Evolutionary conservation across 495 filamentous ascomycete genomes (phyloP), one percentile per base, ranked within the genome.

Genomic region (Penicillium pulvis): DNA sequence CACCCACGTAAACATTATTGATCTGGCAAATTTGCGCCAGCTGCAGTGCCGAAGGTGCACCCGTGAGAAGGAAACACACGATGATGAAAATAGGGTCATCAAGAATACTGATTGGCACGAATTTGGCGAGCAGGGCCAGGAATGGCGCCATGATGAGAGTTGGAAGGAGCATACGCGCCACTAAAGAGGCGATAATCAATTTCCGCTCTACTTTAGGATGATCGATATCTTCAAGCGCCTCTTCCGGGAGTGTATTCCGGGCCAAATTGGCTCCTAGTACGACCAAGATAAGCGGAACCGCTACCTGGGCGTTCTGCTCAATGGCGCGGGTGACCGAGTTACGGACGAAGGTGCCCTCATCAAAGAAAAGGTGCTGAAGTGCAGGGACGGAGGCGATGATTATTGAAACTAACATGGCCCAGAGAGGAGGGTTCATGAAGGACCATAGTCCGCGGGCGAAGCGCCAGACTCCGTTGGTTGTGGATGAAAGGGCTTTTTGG

Each of bases 21-120:
- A 98, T 91, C 79, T 98, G 95, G 76, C 94, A 98, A 58, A 98
- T 98, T 76, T 98, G 94, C 7, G 95, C 92, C 63, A 98, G 77
- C 71, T 98, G 94, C 61, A 98, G 80, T 31, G 94, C 94, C 59
- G 91, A 96, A 14, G 94, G 94, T 7, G 94, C 94, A 20, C 94
- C 94, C 1, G 91, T 92, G 62, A 98, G 87, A 47, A 98, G 81
- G 80, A 97, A 98, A 72, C 92, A 97, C 41, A 98, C 95, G 59
- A 98, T 89, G 57, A 98, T 85, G 72, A 98, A 98, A 64, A 98
- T 98, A 6, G 95, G 95, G 65, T 98, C 94, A 71, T 96, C 94
- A 33, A 98, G 76, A 56, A 98, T 98, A 77, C 91, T 95, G 71
- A 98, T 81, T 0, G 91, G 92, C 14, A 95, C 85, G 66, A 87